Conservation (phyloP, 2,329 filamentous ascomycete species). For the Neofusicoccum ribis region DNA sequence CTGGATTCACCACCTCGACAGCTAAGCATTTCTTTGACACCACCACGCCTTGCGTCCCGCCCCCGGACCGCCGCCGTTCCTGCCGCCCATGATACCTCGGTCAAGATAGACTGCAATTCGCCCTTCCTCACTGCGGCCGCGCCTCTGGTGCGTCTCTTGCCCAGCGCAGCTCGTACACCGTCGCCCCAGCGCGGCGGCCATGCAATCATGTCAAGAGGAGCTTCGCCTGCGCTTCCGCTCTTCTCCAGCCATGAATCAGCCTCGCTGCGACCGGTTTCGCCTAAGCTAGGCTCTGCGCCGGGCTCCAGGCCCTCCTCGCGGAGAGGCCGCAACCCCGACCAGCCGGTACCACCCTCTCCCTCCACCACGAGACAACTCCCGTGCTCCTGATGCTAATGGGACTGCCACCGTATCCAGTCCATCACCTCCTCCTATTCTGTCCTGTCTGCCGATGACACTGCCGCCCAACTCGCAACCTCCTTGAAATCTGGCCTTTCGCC, state of each 20-base stretch:
- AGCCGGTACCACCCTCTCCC: constrained; percentile 23
- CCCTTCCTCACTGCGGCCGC: constrained; percentile 1
- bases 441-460: constrained; percentile 76
- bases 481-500: constrained; percentile 77
- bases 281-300: constrained; percentile 20
- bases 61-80: not conserved
- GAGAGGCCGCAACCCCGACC: constrained; percentile 27
- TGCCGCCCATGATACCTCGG: constrained; percentile 7
- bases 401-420: constrained; percentile 30
- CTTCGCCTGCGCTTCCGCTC: constrained; percentile 59
- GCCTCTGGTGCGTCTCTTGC: not conserved
- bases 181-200: constrained; percentile 28
- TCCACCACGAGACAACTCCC: constrained; percentile 27
- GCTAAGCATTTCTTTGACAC: constrained; percentile 3
- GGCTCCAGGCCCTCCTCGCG: constrained; percentile 29
- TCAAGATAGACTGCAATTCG: constrained; percentile 15
- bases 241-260: constrained; percentile 48
- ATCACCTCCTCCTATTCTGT: constrained; percentile 57
- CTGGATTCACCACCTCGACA: constrained; percentile 65
- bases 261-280: constrained; percentile 31
- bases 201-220: constrained; percentile 64
- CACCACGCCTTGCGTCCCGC: constrained; percentile 1
- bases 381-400: not conserved
- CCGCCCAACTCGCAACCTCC: constrained; percentile 77
- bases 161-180: constrained; percentile 1